Base-by-base conservation (phyloP, 352 stramenopile genomes). In the Globisporangium spiculum region DNA sequence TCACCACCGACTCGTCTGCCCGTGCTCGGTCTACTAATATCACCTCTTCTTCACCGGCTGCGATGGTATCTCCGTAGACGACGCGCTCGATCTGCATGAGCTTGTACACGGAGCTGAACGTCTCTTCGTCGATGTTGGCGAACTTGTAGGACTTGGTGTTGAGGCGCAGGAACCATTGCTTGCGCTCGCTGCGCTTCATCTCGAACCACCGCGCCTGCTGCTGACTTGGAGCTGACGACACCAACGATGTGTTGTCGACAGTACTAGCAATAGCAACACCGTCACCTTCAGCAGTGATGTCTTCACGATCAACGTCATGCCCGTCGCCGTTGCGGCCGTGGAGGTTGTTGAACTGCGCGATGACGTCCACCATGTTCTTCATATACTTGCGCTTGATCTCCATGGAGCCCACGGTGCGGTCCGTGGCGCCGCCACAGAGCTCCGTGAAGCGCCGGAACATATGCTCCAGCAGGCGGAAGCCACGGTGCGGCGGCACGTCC, bases 381-480 rank as follows among this genome's bases (percentile, higher is more conserved):
- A 67, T 67, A 32, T 67, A 67, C 62, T 67, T 67, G 32, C 62
- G 62, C 62, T 67, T 67, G 50, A 67, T 67, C 48, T 54, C 32
- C 48, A 67, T 59, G 9, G 62, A 67, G 30, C 62, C 62, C 1
- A 59, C 48, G 1, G 62, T 60, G 46, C 62, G 62, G n/a, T 36
- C 22, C 7, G 62, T 59, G 10, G 22, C 1, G 18, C 48, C 30
- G 20, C 62, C 62, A 24, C 62, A 50, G 4, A 59, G 62, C 62
- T 53, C 30, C 20, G 50, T 50, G 50, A 67, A 67, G 18, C 62
- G 62, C 32, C 32, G 48, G n/a, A 67, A 60, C 46, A 67, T 67
- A 50, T 18, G 10, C 32, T 67, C 62, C 18, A 67, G 62, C 62
- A 67, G 50, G 24, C 62, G 62, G 58, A 64, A 64, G 24, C 58